phyloP scores from a whole-genome alignment of 108 stramenopile genomes.

The Nitzschia inconspicua region DNA sequence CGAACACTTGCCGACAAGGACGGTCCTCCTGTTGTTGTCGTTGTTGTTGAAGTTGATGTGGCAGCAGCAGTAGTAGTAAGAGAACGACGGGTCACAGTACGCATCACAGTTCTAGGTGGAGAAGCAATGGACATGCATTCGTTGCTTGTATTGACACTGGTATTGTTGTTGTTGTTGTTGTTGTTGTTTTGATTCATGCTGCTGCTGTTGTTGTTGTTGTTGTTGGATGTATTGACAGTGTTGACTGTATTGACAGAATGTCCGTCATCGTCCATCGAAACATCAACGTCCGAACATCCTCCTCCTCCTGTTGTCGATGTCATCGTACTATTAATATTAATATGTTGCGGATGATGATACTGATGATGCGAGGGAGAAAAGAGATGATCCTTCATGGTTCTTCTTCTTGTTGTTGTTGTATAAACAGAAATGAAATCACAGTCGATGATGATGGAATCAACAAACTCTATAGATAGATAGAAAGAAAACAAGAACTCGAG shows the following conservation, averaged over 20 bases:
- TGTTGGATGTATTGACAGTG: conserved; percentile 3
- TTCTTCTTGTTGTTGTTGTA: too few relatives aligned
- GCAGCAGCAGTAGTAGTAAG: not conserved
- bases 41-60: not conserved
- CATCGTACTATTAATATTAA: too few relatives aligned
- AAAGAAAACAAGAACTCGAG: too few relatives aligned
- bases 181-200: not conserved
- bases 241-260: not conserved
- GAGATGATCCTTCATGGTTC: too few relatives aligned
- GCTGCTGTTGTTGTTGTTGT: not conserved
- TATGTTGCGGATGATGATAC: too few relatives aligned
- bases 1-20: too few relatives aligned
- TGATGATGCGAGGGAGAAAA: too few relatives aligned
- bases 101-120: conserved; percentile 1
- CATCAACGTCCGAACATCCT: conserved; percentile 13
- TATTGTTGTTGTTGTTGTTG: not conserved
- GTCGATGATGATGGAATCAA: too few relatives aligned
- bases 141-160: not conserved
- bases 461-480: too few relatives aligned
- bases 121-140: not conserved
- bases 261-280: conserved; percentile 20
- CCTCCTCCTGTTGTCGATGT: too few relatives aligned
- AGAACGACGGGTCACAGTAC: not conserved
- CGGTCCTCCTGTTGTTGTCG: not conserved
- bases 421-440: too few relatives aligned